Evolutionary conservation across 257 asterid genomes (phyloP).

Genomic region (Solanum habrochaites): DNA sequence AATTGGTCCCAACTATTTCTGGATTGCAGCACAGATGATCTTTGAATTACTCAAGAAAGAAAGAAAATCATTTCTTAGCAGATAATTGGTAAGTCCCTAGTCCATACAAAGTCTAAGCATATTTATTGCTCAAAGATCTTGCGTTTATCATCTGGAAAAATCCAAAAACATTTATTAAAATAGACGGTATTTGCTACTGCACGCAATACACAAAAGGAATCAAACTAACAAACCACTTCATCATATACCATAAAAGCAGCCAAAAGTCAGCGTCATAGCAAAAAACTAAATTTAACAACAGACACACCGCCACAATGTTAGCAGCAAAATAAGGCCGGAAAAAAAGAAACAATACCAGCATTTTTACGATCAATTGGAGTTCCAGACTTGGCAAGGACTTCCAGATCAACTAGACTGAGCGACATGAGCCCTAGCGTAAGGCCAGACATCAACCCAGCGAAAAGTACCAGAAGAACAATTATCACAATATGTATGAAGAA

Average conservation of each 20-base stretch:
- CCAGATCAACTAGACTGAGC: constrained; percentile 93
- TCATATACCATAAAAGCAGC: not conserved
- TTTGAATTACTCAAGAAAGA: not conserved
- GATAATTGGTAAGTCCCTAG: not conserved
- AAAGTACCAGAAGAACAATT: constrained; percentile 44
- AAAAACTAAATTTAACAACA: not conserved
- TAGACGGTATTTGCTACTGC: not conserved
- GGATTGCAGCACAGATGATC: not conserved
- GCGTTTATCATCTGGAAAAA: not conserved
- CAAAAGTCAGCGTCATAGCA: not conserved
- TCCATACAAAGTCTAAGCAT: not conserved
- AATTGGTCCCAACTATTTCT: not conserved
- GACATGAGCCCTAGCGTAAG: constrained; percentile 98
- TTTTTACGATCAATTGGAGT: constrained; percentile 54
- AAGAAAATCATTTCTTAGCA: not conserved
- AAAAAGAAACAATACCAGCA: constrained; percentile 43
- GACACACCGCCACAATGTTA: not conserved
- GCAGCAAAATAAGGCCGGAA: not conserved
- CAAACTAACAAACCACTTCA: not conserved
- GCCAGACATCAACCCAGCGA: constrained; percentile 96
- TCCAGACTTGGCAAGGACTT: constrained; percentile 86
- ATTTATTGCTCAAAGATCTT: not conserved
- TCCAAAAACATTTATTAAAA: not conserved
- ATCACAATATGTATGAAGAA: constrained; percentile 60
- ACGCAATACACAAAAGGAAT: not conserved